Evolutionary conservation across 768 basidiomycete species (phyloP).

Genomic region (Xanthoconium purpureum): DNA sequence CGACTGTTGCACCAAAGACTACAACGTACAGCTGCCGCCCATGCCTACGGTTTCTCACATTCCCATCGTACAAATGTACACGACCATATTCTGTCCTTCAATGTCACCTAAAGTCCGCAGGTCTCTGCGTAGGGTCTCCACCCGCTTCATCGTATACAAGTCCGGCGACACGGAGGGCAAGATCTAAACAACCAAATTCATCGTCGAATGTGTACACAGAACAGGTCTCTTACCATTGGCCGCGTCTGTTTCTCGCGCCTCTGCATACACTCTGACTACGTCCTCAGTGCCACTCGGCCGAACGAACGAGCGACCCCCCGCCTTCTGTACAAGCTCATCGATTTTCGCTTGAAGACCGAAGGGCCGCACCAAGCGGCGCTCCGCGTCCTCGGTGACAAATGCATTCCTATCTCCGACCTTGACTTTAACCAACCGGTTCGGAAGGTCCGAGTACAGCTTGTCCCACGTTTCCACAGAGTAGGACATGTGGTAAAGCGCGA

Average conservation of each 20-base stretch:
- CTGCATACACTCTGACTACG: constrained; percentile 96
- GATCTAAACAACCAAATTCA: constrained; percentile 46
- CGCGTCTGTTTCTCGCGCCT: constrained; percentile 68
- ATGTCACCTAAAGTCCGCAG: constrained; percentile 69
- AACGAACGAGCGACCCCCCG: constrained; percentile 89
- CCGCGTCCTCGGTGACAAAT: constrained; percentile 93
- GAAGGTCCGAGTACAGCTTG: constrained; percentile 86
- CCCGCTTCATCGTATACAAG: constrained; percentile 81
- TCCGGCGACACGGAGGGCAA: constrained; percentile 82
- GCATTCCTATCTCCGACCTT: constrained; percentile 74
- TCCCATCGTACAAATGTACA: constrained; percentile 6
- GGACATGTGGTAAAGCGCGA: constrained; percentile 83
- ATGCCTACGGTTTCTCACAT: too few relatives aligned
- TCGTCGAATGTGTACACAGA: neutral
- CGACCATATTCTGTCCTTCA: neutral
- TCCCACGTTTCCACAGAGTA: constrained; percentile 90
- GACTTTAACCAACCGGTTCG: constrained; percentile 94
- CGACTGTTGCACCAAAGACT: constrained; percentile 4
- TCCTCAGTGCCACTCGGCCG: constrained; percentile 98
- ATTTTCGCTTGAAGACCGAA: constrained; percentile 76
- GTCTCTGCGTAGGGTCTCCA: constrained; percentile 73
- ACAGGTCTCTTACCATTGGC: constrained; percentile 64
- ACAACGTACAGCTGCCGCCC: too few relatives aligned
- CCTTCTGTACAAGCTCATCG: constrained; percentile 77
- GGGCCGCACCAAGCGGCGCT: constrained; percentile 82